Percentiles rank a stretch among this genome's conserved stretches.
phyloP scores from a whole-genome alignment of 2,329 filamentous ascomycete species.

The Lizonia empirigonia region DNA sequence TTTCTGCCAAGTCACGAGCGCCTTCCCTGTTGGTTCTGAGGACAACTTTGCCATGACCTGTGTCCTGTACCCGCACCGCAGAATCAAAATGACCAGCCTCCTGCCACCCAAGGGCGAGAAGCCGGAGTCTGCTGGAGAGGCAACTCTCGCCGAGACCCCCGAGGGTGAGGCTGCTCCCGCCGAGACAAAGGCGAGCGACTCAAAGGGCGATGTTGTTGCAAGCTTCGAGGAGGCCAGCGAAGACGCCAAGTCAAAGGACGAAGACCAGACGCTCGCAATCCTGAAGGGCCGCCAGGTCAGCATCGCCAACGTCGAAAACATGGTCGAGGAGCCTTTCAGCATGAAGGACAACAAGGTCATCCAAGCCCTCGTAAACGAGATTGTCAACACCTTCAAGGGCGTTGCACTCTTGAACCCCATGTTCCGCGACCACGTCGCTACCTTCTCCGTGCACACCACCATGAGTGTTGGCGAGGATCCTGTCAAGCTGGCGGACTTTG shows the following conservation, averaged over 20 bases:
- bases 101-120: conserved; percentile 66
- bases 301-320: conserved; percentile 92
- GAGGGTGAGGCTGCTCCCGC: conserved; percentile 56
- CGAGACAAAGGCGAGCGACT: conserved; percentile 54
- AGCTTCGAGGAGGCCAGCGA: conserved; percentile 88
- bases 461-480: conserved; percentile 96
- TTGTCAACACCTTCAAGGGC: conserved; percentile 98
- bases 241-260: conserved; percentile 55
- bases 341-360: conserved; percentile 88
- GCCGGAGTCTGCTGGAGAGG: conserved; percentile 33
- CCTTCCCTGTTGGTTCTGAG: conserved; percentile 80
- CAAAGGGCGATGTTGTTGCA: conserved; percentile 83
- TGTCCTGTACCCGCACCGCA: conserved; percentile 92
- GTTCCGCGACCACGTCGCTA: conserved; percentile 96
- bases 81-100: conserved; percentile 86
- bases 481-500: conserved; percentile 94
- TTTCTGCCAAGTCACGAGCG: conserved; percentile 96
- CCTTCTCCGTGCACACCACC: conserved; percentile 78
- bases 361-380: conserved; percentile 92
- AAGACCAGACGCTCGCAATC: conserved; percentile 88
- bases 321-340: conserved; percentile 86
- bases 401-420: conserved; percentile 91
- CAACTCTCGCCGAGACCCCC: conserved; percentile 48
- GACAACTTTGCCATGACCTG: conserved; percentile 87
- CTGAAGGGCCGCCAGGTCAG: conserved; percentile 90